These are phyloP conservation scores for Aspergillus floridensis DNA, from an alignment of 2,329 filamentous ascomycete species.

Conservation along the genomic window DNA sequence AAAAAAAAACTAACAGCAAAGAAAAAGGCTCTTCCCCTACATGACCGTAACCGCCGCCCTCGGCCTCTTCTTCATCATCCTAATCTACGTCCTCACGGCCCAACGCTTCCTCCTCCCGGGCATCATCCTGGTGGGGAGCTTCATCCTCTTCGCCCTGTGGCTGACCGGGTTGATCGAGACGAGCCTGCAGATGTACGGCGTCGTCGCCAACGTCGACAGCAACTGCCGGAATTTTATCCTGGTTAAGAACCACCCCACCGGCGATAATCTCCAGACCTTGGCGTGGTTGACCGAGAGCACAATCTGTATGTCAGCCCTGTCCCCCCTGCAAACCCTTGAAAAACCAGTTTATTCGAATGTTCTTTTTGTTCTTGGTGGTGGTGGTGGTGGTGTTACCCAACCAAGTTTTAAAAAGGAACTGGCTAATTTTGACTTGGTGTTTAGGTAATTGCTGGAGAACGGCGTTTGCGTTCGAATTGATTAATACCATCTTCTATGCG, in stretches of 20 bases:
- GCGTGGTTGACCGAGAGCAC: constrained; percentile 62
- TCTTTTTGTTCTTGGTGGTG: neutral
- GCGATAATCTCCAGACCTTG: constrained; percentile 55
- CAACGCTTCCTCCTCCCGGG: constrained; percentile 58
- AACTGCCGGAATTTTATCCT: constrained; percentile 59
- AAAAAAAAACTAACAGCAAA: neutral
- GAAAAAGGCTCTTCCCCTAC: constrained; percentile 61
- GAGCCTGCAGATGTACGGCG: constrained; percentile 59
- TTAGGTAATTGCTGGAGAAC: constrained; percentile 61
- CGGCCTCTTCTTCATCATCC: constrained; percentile 57
- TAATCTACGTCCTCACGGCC: constrained; percentile 56
- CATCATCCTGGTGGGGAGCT: constrained; percentile 58
- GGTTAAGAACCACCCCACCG: constrained; percentile 41
- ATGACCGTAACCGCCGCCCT: constrained; percentile 59
- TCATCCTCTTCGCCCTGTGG: constrained; percentile 62
- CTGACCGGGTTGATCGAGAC: constrained; percentile 63
- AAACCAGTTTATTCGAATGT: neutral
- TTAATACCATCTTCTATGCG: constrained; percentile 61
- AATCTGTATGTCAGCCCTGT: constrained; percentile 52
- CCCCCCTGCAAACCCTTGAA: neutral
- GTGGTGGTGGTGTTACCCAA: neutral
- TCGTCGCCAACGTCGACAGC: constrained; percentile 55
- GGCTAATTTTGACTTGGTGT: constrained; percentile 13
- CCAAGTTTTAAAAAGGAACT: neutral
- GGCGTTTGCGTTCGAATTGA: constrained; percentile 62